phyloP scores from a whole-genome alignment of 2,329 filamentous ascomycete genomes.

The Nothomitra cinnamomea region DNA sequence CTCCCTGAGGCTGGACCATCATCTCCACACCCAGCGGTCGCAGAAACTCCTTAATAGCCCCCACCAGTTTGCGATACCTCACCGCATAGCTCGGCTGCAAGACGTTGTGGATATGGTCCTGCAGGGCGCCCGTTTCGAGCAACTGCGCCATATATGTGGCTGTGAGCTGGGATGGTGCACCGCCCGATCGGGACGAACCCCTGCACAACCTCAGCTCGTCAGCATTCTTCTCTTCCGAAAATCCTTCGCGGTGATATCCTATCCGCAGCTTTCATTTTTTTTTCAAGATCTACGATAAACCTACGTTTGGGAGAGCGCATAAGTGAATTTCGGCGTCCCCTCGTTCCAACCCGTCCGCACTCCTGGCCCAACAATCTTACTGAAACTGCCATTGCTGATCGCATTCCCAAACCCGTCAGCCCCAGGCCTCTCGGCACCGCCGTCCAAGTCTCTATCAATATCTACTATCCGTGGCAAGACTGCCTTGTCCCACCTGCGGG shows the following conservation, averaged over 20 bases:
- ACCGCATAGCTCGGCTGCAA: conserved; percentile 38
- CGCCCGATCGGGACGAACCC: conserved; percentile 40
- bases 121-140: conserved; percentile 32
- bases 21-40: too few species aligned
- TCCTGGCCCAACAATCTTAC: conserved; percentile 72
- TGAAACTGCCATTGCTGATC: conserved; percentile 77
- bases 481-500: conserved; percentile 11
- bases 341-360: conserved; percentile 80
- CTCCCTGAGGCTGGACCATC: conserved; percentile 26
- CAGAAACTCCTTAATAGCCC: too few species aligned
- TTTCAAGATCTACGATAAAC: conserved; percentile 13
- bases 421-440: conserved; percentile 28
- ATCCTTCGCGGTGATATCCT: too few species aligned
- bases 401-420: conserved; percentile 57
- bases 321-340: conserved; percentile 43
- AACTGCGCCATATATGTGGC: conserved; percentile 39
- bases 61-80: conserved; percentile 37
- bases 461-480: conserved; percentile 58
- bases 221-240: background rate
- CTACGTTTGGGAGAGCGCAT: conserved; percentile 41
- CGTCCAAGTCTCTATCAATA: conserved; percentile 52
- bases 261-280: too few species aligned
- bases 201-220: conserved; percentile 19
- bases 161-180: conserved; percentile 40
- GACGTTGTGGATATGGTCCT: conserved; percentile 33